phyloP scores from a whole-genome alignment of 1,139 yeast species.

The Candida tunisiensis region DNA sequence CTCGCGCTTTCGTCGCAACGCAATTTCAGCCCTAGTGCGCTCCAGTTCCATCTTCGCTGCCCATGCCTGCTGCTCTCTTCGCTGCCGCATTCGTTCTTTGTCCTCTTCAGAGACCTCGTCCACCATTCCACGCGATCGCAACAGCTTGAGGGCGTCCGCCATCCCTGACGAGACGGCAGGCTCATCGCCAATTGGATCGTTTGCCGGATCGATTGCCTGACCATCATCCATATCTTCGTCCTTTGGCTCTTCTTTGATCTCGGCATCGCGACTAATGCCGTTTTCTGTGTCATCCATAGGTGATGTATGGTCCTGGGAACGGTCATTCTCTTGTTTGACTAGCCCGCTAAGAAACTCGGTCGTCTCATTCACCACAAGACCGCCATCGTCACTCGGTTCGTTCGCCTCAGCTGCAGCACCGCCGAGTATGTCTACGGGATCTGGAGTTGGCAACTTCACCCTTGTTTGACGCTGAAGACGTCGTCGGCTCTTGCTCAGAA shows the following conservation, averaged over 20 bases:
- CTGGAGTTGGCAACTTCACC: no score
- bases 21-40: slow-evolving; percentile 3
- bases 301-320: slow-evolving; percentile 3
- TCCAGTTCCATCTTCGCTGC: slow-evolving; percentile 6
- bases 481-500: slow-evolving; percentile 27
- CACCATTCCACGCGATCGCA: slow-evolving; percentile 30
- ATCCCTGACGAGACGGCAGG: slow-evolving; percentile 33
- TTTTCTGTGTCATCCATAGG: slow-evolving; percentile 1
- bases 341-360: slow-evolving; percentile 31
- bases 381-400: slow-evolving; percentile 13
- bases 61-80: slow-evolving; percentile 14
- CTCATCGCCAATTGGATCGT: slow-evolving; percentile 7
- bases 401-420: slow-evolving; percentile 12
- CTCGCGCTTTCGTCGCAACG: slow-evolving; percentile 9
- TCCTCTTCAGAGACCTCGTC: slow-evolving; percentile 10
- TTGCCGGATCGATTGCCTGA: slow-evolving; percentile 4
- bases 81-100: slow-evolving; percentile 9
- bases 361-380: slow-evolving; percentile 38
- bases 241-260: slow-evolving; percentile 1
- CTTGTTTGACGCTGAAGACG: no score
- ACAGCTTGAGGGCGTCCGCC: slow-evolving; percentile 38
- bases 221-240: slow-evolving; percentile 2
- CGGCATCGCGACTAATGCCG: background rate
- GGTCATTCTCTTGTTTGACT: slow-evolving; percentile 4
- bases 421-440: no score